Evolutionary conservation across 768 basidiomycete species (phyloP).

Genomic region (Phanerodontia chrysosporium): DNA sequence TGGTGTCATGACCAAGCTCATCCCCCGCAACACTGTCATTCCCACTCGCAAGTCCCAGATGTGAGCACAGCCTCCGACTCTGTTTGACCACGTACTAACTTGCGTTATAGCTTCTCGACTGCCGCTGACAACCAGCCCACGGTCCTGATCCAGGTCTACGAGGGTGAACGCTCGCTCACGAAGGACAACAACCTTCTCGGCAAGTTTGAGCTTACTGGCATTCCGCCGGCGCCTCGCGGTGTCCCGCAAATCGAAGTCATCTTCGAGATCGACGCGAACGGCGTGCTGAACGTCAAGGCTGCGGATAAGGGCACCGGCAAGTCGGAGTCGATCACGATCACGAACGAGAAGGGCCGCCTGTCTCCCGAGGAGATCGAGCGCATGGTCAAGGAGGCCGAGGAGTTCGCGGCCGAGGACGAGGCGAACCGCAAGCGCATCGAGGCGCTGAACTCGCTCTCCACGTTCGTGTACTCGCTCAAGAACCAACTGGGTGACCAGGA

Average conservation of each 20-base stretch:
- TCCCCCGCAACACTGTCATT: conserved; percentile 96
- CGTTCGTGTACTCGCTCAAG: conserved; percentile 85
- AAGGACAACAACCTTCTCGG: conserved; percentile 99
- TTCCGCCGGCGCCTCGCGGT: conserved; percentile 94
- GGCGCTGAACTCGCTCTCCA: conserved; percentile 75
- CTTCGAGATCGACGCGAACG: conserved; percentile 61
- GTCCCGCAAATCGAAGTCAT: conserved; percentile 97
- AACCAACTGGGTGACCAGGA: conserved; percentile 81
- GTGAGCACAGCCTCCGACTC: conserved; percentile 32
- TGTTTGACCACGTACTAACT: conserved; percentile 20
- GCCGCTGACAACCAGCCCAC: conserved; percentile 92
- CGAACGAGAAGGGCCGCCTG: conserved; percentile 89
- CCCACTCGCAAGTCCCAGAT: conserved; percentile 97
- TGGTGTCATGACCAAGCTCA: conserved; percentile 96
- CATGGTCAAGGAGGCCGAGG: conserved; percentile 92
- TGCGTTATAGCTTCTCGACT: conserved; percentile 51
- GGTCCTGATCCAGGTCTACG: conserved; percentile 94
- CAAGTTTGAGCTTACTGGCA: conserved; percentile 90
- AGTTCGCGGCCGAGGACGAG: conserved; percentile 78
- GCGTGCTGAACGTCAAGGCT: conserved; percentile 81
- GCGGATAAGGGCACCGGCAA: conserved; percentile 95
- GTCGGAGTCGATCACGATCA: conserved; percentile 87
- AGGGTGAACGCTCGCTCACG: conserved; percentile 95
- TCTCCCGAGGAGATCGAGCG: conserved; percentile 72
- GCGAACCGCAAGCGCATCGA: conserved; percentile 80